Evolutionary conservation across 139 green algal species (phyloP).

Genomic region (Closterium sp.): DNA sequence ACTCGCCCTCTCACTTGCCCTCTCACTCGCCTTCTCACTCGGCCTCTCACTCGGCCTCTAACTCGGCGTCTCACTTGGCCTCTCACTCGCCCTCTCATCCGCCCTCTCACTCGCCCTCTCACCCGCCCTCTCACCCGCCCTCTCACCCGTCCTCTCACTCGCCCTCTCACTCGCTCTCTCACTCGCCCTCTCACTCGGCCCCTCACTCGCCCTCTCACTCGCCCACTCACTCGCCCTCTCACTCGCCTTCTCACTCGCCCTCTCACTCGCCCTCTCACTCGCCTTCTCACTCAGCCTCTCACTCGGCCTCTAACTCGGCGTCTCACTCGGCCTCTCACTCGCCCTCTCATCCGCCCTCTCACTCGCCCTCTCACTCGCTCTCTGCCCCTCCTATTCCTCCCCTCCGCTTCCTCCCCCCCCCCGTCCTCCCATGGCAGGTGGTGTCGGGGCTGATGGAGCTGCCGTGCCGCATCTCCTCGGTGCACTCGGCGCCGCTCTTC

Average conservation of each 20-base stretch:
- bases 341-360: neutral
- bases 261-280: neutral
- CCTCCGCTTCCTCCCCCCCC: no score
- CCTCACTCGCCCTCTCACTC: no score
- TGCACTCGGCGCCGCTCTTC: neutral
- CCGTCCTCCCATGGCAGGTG: neutral
- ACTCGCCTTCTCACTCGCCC: neutral
- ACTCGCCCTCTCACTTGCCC: neutral
- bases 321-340: no score
- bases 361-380: neutral
- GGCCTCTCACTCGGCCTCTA: neutral
- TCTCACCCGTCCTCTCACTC: neutral
- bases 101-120: no score
- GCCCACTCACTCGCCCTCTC: neutral
- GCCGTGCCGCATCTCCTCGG: neutral
- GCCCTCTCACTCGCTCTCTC: neutral
- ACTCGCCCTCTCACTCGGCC: neutral
- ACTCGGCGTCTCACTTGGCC: no score
- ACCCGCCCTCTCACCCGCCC: no score
- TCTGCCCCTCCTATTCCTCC: neutral
- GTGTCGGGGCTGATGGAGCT: constrained; percentile 10
- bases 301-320: neutral
- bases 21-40: no score
- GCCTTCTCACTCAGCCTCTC: neutral
- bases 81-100: neutral